These are phyloP conservation scores for Malassezia globosa DNA, from an alignment of 1,284 basidiomycete species.

Conservation along the genomic window DNA sequence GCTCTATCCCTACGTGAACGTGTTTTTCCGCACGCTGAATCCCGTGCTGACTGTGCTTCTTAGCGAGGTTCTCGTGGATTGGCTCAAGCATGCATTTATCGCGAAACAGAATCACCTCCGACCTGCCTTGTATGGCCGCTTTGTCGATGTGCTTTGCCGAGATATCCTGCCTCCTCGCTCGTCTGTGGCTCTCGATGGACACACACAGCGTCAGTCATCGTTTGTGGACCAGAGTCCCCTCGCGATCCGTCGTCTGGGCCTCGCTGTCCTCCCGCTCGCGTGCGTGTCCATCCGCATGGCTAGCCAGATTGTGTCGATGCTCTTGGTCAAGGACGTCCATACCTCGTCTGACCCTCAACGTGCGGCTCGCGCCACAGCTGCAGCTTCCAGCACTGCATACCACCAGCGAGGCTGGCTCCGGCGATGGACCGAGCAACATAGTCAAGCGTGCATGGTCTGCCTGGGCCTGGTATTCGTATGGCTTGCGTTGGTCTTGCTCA, in stretches of 20 bases:
- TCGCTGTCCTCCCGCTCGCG: constrained; percentile 80
- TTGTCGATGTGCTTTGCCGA: constrained; percentile 86
- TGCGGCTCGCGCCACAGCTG: neutral
- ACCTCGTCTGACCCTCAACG: neutral
- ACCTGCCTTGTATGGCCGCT: constrained; percentile 86
- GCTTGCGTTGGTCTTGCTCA: constrained; percentile 31
- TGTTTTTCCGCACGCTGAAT: constrained; percentile 78
- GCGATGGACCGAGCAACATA: neutral
- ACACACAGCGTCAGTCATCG: constrained; percentile 54
- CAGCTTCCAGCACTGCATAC: neutral
- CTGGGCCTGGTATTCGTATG: constrained; percentile 8
- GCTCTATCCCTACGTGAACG: constrained; percentile 46
- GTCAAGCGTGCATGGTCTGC: neutral
- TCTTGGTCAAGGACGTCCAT: constrained; percentile 49
- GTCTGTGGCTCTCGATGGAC: constrained; percentile 12
- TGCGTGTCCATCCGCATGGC: constrained; percentile 77
- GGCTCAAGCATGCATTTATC: constrained; percentile 98
- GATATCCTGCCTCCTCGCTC: constrained; percentile 72
- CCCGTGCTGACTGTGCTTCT: constrained; percentile 80
- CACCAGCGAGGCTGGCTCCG: too few relatives aligned
- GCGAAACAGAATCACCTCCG: constrained; percentile 84
- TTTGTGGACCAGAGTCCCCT: constrained; percentile 93
- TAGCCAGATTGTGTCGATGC: constrained; percentile 58
- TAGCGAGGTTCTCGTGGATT: constrained; percentile 91
- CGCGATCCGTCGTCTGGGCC: constrained; percentile 82